These are phyloP conservation scores for Pleurotus giganteus DNA, from an alignment of 768 basidiomycete genomes.

Conservation along the genomic window DNA sequence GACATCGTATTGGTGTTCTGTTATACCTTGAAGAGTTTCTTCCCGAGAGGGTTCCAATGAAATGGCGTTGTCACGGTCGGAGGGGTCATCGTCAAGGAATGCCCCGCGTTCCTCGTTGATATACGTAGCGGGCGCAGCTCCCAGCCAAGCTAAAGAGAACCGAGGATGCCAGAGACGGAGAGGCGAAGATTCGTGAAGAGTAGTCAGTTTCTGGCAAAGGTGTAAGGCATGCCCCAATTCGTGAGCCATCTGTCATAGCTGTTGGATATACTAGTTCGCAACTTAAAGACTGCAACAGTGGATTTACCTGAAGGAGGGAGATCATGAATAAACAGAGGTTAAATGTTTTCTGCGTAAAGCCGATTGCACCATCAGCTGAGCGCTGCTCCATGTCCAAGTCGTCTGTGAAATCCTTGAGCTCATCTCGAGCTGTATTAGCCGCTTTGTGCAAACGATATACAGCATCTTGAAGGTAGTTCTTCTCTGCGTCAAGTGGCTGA, in stretches of 20 bases:
- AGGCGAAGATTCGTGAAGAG: conserved; percentile 26
- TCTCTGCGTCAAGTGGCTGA: conserved; percentile 11
- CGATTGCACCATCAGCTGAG: conserved; percentile 16
- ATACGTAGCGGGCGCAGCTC: conserved; percentile 29
- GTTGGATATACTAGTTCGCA: neutral
- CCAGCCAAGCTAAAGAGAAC: conserved; percentile 40
- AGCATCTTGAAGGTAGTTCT: conserved; percentile 13
- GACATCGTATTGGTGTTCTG: conserved; percentile 20
- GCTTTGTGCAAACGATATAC: conserved; percentile 20
- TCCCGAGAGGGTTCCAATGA: conserved; percentile 20
- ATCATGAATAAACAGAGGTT: conserved; percentile 39
- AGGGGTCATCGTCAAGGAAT: conserved; percentile 14
- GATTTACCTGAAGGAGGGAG: conserved; percentile 41
- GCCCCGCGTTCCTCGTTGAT: conserved; percentile 18
- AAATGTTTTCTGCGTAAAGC: conserved; percentile 26
- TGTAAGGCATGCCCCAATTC: conserved; percentile 34
- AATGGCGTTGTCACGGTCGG: conserved; percentile 16
- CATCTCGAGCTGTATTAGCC: conserved; percentile 24
- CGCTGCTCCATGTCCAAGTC: conserved; percentile 24
- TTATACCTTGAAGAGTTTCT: conserved; percentile 32
- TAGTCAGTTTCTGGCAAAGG: conserved; percentile 27
- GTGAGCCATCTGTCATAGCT: conserved; percentile 36
- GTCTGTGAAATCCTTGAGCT: conserved; percentile 31
- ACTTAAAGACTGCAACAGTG: neutral
- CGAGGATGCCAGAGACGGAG: conserved; percentile 39